phyloP scores from a whole-genome alignment of 768 basidiomycete genomes.

The Phanerochaete carnosa region DNA sequence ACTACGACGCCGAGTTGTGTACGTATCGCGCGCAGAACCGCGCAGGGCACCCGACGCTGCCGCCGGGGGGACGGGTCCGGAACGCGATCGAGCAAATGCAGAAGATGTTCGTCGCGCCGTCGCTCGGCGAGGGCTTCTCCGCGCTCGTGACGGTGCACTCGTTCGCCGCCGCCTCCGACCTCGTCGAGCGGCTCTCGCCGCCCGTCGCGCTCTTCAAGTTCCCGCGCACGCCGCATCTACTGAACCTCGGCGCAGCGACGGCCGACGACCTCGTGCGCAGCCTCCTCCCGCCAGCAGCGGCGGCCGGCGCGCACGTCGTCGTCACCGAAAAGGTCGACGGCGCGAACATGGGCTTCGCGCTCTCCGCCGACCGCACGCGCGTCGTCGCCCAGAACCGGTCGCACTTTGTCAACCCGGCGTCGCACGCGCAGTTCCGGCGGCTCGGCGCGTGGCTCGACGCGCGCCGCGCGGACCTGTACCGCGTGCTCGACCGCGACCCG shows the following conservation, averaged over 20 bases:
- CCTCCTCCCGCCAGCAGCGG: background rate
- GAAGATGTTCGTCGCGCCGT: constrained; percentile 40
- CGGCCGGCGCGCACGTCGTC: constrained; percentile 29
- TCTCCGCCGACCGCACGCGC: constrained; percentile 41
- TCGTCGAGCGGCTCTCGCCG: constrained; percentile 42
- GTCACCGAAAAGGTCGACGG: constrained; percentile 68
- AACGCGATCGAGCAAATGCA: constrained; percentile 56
- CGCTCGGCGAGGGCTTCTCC: constrained; percentile 50
- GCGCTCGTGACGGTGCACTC: constrained; percentile 46
- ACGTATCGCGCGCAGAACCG: constrained; percentile 52
- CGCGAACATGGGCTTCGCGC: constrained; percentile 64
- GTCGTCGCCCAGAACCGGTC: constrained; percentile 61
- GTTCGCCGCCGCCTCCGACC: constrained; percentile 47
- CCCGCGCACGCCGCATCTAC: constrained; percentile 57
- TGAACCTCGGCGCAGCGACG: constrained; percentile 55
- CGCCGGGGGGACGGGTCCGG: constrained; percentile 50
- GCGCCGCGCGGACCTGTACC: constrained; percentile 41
- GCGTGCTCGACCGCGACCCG: constrained; percentile 42
- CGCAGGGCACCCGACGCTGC: constrained; percentile 55
- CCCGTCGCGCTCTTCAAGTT: constrained; percentile 47
- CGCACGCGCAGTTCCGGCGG: constrained; percentile 62
- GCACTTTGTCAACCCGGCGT: constrained; percentile 50
- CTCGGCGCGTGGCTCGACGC: constrained; percentile 52
- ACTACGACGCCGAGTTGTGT: constrained; percentile 48
- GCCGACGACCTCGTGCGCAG: constrained; percentile 40